Base-by-base conservation (phyloP, 2,329 filamentous ascomycete species). In the Albifimbria verrucaria region DNA sequence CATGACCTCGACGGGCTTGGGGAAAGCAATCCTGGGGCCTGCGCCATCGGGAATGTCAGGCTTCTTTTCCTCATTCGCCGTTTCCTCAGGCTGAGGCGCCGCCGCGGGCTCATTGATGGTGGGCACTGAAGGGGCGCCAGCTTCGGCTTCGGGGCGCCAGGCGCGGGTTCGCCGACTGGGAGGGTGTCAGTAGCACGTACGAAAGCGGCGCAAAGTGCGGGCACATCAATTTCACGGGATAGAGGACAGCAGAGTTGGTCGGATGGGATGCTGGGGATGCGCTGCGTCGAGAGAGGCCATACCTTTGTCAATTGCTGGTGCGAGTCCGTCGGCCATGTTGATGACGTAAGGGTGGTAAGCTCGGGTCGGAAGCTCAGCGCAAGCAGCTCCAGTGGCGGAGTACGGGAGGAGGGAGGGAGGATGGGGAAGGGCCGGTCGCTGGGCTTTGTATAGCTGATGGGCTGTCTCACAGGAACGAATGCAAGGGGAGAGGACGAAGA, bases 281-380 rank as follows among this genome's bases (percentile, higher is more conserved):
- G n/a, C n/a, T n/a, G n/a, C n/a, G n/a, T 42, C 12, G 44, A 44
- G 18, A 5, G 24, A 41, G 48, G 52, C 49, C 53, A 56, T 66
- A 71, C 68, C 68, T 71, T 67, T 69, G 61, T 67, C 67, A 61
- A 69, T 61, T 56, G 68, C 66, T 58, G 64, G 63, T 51, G 65
- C 61, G 55, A 65, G 64, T 58, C 61, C 64, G 65, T 70, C 65
- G 53, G 68, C 62, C 68, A 71, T 71, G 61, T 50, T 55, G 65
- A 64, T 66, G 64, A 68, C 62, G 66, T 67, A 68, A 68, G 61
- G 59, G 53, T 49, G 42, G 22, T 9, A 21, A 44, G 45, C 7
- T 48, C 22, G 17, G 45, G 18, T 21, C 18, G n/a, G 24, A 48
- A 20, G 26, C 18, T 21, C 42, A 21, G 42, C 21, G 21, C 20